phyloP scores from a whole-genome alignment of 2,329 filamentous ascomycete genomes.

The Colletotrichum lentis region DNA sequence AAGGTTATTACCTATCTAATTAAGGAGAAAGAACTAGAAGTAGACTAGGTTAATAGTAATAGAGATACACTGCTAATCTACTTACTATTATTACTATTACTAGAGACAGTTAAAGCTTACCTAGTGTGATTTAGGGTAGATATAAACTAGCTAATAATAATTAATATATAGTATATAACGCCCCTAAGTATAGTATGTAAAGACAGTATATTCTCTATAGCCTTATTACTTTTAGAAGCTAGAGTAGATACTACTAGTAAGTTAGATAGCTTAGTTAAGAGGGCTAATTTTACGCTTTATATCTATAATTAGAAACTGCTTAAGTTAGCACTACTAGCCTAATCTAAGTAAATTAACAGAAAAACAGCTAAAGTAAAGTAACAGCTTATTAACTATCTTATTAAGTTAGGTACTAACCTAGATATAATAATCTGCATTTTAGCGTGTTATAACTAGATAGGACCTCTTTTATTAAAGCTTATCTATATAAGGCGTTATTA shows the following conservation, averaged over 20 bases:
- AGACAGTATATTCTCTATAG: not conserved
- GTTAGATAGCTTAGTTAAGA: too few species aligned
- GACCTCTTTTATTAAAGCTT: conserved; percentile 1
- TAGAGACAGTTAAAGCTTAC: not conserved
- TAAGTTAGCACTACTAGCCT: not conserved
- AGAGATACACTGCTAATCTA: too few species aligned
- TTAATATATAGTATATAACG: not conserved
- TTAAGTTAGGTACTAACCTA: not conserved
- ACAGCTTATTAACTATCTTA: not conserved
- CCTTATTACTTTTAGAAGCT: too few species aligned
- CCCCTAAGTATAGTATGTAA: not conserved
- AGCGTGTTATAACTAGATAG: not conserved
- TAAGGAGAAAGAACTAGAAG: not conserved
- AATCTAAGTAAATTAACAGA: not conserved
- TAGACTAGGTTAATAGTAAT: not conserved
- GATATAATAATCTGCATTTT: not conserved
- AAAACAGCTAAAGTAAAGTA: not conserved
- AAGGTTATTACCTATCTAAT: not conserved
- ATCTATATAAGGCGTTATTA: too few species aligned
- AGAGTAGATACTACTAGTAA: too few species aligned
- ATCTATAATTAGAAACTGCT: not conserved
- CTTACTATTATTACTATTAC: too few species aligned
- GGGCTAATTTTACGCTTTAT: too few species aligned
- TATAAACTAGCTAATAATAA: not conserved
- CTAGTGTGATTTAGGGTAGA: not conserved